A percentile compares a stretch with the other conserved stretches of the same genome.
Evolutionary conservation across 1,139 yeast species (phyloP).

Genomic region (Diutina sp.): DNA sequence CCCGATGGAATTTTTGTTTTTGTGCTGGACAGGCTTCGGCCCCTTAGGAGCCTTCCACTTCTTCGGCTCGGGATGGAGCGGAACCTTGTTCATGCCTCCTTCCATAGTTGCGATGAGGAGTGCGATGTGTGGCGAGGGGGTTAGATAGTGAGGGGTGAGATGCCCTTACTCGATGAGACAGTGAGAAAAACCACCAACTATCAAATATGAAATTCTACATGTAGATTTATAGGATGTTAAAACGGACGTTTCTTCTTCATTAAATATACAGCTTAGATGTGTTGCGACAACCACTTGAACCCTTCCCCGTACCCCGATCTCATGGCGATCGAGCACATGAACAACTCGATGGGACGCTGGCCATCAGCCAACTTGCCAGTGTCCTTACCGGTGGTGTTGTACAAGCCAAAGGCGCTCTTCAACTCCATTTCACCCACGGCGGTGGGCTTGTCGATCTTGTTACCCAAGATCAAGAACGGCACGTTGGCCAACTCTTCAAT

Average conservation of each 20-base stretch:
- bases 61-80: constrained; percentile 35
- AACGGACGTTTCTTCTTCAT: not conserved
- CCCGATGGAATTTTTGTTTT: constrained; percentile 74
- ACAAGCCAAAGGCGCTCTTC: constrained; percentile 80
- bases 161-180: not conserved
- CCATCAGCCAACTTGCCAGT: constrained; percentile 62
- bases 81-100: constrained; percentile 18
- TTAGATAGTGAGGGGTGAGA: not conserved
- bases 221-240: not conserved
- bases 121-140: not conserved
- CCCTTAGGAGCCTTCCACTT: constrained; percentile 69
- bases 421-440: constrained; percentile 95
- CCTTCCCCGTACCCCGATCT: constrained; percentile 96
- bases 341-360: constrained; percentile 87
- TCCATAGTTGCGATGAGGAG: not conserved
- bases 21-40: constrained; percentile 78
- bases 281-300: constrained; percentile 92
- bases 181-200: not conserved
- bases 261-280: constrained; percentile 34
- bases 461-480: constrained; percentile 89
- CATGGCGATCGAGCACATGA: constrained; percentile 96
- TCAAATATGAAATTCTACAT: not conserved
- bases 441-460: constrained; percentile 86
- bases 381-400: constrained; percentile 68
- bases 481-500: constrained; percentile 84